Base-by-base conservation (phyloP, 2,329 filamentous ascomycete genomes). In the Metarhizium rileyi region DNA sequence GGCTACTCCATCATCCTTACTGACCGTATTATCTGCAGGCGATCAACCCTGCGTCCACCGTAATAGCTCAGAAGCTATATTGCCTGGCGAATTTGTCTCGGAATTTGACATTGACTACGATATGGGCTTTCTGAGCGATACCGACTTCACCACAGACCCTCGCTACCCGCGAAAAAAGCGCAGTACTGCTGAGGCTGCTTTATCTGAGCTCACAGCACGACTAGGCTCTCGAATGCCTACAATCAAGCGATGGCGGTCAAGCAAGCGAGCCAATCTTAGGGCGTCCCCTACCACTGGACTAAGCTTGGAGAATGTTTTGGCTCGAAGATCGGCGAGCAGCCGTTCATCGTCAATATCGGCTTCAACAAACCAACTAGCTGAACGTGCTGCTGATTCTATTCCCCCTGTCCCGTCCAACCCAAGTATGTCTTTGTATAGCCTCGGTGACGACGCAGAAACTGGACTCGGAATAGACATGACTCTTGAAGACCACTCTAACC, bases 281-380 rank as follows among this genome's bases (percentile, higher is more conserved):
- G 67, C 73, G 12, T 74, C 71, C 0, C 86, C 89, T 0, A 84
- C 84, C 54, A 95, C 93, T 40, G 91, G 96, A 60, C 76, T 91
- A 23, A 87, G 81, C 16, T 78, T 95, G 46, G 90, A 95, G 61
- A 87, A 84, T 50, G 82, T 83, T 80, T 83, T 73, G 18, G 85
- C 83, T 2, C 73, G 78, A 45, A 77, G 82, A 7, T 76, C 83
- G 3, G 91, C 88, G 3, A 87, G 87, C 58, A 87, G 87, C 58
- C 80, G 86, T 48, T 86, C 88, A 1, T 90, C 87, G 1, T 90
- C 86, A n/a, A 72, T 87, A 48, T 88, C 87, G 10, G 76, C 77
- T 30, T 78, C 80, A 1, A 70, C 72, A 52, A 74, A 75, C 44
- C 72, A 67, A 41, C 60, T 63, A 8, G 59, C 63, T 1, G 75